These are phyloP conservation scores for Hyaloperonospora arabidopsidis DNA, from an alignment of 352 stramenopile species.

Conservation along the genomic window DNA sequence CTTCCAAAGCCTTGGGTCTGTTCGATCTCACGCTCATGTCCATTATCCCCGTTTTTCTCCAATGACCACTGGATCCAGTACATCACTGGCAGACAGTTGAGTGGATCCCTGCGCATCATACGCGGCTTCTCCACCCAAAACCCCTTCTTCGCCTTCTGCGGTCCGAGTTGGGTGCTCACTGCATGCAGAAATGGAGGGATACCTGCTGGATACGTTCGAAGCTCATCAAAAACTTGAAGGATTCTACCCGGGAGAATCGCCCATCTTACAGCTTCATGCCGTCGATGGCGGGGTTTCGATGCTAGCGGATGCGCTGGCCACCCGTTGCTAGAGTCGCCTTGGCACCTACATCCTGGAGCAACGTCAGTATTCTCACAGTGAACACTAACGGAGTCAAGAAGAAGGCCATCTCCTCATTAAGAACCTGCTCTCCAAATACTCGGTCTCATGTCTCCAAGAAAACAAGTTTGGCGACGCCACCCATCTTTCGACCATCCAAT, in stretches of 20 bases:
- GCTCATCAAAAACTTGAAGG: background rate
- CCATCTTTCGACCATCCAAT: background rate
- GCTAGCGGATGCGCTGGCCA: background rate
- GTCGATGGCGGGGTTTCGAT: background rate
- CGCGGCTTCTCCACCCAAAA: background rate
- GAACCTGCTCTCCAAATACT: background rate
- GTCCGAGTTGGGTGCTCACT: background rate
- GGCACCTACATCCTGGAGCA: background rate
- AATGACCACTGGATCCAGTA: conserved; percentile 4
- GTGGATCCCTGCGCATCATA: conserved; percentile 1
- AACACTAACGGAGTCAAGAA: conserved; percentile 1
- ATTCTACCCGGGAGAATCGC: background rate
- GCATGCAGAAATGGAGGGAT: background rate
- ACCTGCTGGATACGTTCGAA: background rate
- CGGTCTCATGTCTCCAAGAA: background rate
- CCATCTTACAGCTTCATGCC: background rate
- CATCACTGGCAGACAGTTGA: background rate
- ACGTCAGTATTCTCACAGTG: conserved; percentile 1
- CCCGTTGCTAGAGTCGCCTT: background rate
- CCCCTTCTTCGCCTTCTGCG: background rate
- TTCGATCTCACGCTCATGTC: conserved; percentile 2
- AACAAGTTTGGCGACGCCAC: background rate
- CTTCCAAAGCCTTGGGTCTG: background rate
- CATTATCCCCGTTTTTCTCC: background rate
- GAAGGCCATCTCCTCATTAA: background rate